These are phyloP conservation scores for Pleomassaria siparia DNA, from an alignment of 2,329 filamentous ascomycete genomes.

Conservation along the genomic window DNA sequence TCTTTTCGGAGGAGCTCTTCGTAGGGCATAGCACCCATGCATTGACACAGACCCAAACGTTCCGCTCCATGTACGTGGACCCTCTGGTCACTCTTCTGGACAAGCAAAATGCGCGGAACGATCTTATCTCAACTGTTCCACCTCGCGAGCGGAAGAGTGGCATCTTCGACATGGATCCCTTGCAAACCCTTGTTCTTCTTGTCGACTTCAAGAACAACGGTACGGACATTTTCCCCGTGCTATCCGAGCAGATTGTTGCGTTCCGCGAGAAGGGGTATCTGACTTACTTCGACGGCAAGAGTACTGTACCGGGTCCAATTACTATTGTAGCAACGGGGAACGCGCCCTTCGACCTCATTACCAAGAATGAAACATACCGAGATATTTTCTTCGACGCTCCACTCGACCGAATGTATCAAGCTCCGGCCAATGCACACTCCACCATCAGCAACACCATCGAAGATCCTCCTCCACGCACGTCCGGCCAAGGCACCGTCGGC, in stretches of 20 bases:
- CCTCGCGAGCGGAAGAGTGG: constrained; percentile 50
- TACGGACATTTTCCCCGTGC: constrained; percentile 37
- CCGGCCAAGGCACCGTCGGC: constrained; percentile 51
- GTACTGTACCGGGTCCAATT: constrained; percentile 46
- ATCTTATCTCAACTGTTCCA: constrained; percentile 27
- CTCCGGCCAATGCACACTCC: constrained; percentile 10
- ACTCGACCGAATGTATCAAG: constrained; percentile 40
- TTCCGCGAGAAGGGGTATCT: constrained; percentile 54
- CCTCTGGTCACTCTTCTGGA: constrained; percentile 54
- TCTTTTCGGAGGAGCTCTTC: constrained; percentile 55
- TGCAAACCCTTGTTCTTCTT: constrained; percentile 54
- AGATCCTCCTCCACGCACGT: not conserved
- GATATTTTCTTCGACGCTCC: constrained; percentile 61
- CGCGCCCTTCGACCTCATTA: constrained; percentile 52
- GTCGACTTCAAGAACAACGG: constrained; percentile 54
- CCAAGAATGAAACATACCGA: constrained; percentile 50
- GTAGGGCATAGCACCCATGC: constrained; percentile 56
- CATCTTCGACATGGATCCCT: constrained; percentile 54
- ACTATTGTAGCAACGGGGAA: constrained; percentile 59
- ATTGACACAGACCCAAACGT: constrained; percentile 50
- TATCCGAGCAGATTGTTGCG: constrained; percentile 47
- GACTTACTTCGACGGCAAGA: constrained; percentile 52
- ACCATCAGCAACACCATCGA: not conserved
- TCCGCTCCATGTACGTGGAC: constrained; percentile 56
- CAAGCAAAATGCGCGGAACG: constrained; percentile 49